phyloP scores from a whole-genome alignment of 1,284 basidiomycete species.

The Austroboletus niveus region DNA sequence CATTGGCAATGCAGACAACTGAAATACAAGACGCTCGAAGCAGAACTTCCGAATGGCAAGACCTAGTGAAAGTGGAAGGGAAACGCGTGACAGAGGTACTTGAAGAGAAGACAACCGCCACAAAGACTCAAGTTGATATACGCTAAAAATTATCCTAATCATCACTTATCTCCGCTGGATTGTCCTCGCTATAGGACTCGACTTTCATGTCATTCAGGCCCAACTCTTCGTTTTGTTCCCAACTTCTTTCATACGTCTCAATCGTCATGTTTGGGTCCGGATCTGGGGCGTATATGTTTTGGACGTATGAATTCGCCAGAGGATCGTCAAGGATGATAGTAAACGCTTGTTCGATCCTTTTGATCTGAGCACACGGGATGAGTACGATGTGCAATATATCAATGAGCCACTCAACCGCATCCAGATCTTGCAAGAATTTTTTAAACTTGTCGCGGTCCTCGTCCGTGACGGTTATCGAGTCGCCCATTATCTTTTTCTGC shows the following conservation, averaged over 20 bases:
- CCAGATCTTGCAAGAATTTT: conserved; percentile 63
- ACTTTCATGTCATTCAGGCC: conserved; percentile 97
- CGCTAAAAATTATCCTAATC: not conserved
- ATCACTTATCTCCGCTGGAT: conserved; percentile 8
- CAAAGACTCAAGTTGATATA: too few species aligned
- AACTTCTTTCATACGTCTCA: conserved; percentile 81
- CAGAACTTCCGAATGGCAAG: too few species aligned
- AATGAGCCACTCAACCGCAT: conserved; percentile 50
- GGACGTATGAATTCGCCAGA: conserved; percentile 82
- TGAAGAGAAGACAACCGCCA: too few species aligned
- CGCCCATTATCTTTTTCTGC: conserved; percentile 88
- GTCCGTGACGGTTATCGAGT: conserved; percentile 46
- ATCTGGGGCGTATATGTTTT: conserved; percentile 73
- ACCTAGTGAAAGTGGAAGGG: too few species aligned
- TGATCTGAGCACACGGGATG: conserved; percentile 50
- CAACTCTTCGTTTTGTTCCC: conserved; percentile 93
- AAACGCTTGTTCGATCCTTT: conserved; percentile 74
- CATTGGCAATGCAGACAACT: too few species aligned
- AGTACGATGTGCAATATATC: not conserved
- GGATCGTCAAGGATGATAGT: conserved; percentile 97
- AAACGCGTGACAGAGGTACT: too few species aligned
- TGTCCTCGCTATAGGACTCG: conserved; percentile 66
- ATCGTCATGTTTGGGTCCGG: conserved; percentile 89
- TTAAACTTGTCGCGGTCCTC: conserved; percentile 63
- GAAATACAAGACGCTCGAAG: too few species aligned